Percentiles rank a stretch among this genome's conserved stretches.
These are phyloP conservation scores for Vigna reflexopilosa DNA, from an alignment of 306 rosid genomes.

Conservation along the genomic window DNA sequence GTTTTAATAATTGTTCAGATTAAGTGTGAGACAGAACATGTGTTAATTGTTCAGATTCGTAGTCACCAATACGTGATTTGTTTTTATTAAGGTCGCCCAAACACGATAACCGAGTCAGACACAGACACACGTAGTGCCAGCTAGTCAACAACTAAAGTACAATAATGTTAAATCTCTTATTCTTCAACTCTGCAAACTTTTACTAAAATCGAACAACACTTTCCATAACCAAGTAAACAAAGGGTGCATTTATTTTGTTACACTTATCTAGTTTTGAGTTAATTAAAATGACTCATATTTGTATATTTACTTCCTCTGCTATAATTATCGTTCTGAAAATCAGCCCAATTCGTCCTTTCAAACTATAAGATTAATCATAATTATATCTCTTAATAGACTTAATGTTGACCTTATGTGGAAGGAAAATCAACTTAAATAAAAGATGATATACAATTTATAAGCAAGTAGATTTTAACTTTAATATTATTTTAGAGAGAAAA, in stretches of 20 bases:
- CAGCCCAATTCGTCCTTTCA: too few relatives aligned
- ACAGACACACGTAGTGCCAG: neutral
- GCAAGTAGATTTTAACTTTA: too few relatives aligned
- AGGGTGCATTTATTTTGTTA: neutral
- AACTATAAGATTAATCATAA: too few relatives aligned
- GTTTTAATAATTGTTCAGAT: constrained; percentile 5
- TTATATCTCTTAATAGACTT: too few relatives aligned
- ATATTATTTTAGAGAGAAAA: too few relatives aligned
- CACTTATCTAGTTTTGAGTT: neutral
- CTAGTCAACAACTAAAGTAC: neutral
- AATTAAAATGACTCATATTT: neutral
- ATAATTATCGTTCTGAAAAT: too few relatives aligned
- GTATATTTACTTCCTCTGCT: too few relatives aligned
- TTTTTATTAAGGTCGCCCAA: neutral
- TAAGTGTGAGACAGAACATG: constrained; percentile 33
- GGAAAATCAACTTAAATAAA: too few relatives aligned
- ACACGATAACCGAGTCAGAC: neutral
- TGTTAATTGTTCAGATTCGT: neutral
- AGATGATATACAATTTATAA: too few relatives aligned
- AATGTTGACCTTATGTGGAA: too few relatives aligned
- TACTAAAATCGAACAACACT: too few relatives aligned
- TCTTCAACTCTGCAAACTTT: neutral
- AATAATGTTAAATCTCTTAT: neutral
- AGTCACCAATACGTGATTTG: neutral
- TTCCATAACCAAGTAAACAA: too few relatives aligned